Conservation (phyloP, 306 rosid species). For the Dryas drummondii region DNA sequence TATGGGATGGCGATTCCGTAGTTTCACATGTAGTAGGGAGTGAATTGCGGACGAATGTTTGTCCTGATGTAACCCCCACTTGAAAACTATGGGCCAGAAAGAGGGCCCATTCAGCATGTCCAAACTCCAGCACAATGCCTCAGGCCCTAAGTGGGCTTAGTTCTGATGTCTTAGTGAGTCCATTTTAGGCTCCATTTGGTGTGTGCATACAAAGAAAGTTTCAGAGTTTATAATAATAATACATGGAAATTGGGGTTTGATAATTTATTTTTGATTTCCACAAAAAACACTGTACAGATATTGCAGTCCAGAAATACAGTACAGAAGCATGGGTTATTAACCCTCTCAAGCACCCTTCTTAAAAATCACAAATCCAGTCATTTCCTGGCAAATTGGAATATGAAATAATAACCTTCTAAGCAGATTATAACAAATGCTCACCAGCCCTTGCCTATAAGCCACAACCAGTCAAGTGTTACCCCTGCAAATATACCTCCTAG, state of each 20-base stretch:
- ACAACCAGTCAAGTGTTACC: slow-evolving; percentile 82
- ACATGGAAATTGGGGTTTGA: too few species aligned
- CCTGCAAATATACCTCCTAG: slow-evolving; percentile 81
- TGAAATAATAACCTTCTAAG: neutral
- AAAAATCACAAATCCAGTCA: neutral
- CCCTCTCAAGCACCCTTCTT: neutral
- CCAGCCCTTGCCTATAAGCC: slow-evolving; percentile 98
- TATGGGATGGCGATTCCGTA: neutral
- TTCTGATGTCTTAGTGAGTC: too few species aligned
- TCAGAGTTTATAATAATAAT: too few species aligned
- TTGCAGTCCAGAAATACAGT: neutral
- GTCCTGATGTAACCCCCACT: slow-evolving; percentile 16
- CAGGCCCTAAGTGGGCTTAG: too few species aligned
- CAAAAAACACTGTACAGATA: too few species aligned
- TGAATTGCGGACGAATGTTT: slow-evolving; percentile 50
- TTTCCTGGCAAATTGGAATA: neutral
- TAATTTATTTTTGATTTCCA: too few species aligned
- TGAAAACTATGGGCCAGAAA: neutral
- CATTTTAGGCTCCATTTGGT: too few species aligned
- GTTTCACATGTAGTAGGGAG: slow-evolving; percentile 31
- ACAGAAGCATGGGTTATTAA: neutral
- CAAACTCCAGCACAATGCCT: too few species aligned
- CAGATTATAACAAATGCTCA: slow-evolving; percentile 21
- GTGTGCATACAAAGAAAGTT: too few species aligned
- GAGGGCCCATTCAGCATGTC: too few species aligned